Base-by-base conservation (phyloP, 1,284 basidiomycete genomes). In the Anthracocystis walkeri region DNA sequence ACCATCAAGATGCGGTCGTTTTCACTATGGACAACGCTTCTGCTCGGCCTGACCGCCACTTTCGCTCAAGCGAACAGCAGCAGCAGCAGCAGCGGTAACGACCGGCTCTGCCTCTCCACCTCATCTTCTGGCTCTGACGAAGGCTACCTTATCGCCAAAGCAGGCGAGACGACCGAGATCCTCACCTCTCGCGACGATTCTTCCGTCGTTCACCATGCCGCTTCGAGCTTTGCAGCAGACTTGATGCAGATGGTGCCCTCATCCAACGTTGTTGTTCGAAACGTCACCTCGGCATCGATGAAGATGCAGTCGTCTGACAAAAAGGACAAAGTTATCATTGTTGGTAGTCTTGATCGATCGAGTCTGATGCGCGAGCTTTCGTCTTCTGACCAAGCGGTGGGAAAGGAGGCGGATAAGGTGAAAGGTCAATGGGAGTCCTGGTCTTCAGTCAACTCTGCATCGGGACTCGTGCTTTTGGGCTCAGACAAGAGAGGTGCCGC, bases 171-270 rank as follows among this genome's bases (percentile, higher is more conserved):
- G 14, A 69, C 66, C 40, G 57, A 58, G 33, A 63, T 69, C 33
- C 66, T 69, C 52, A 69, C 66, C n/a, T 69, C 66, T 31, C 56
- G 66, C 51, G 56, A 69, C 40, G 66, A 69, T n/a, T 57, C 66
- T 18, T 25, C 60, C 0, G 56, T 69, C 33, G 52, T 64, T 7
- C 66, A 69, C 40, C 66, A 69, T 45, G 56, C 66, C 8, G 66
- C 66, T 2, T 42, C 48, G 7, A 59, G 56, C 33, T 59, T 69
- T 20, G 66, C 66, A 7, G 23, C 52, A 6, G 66, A 69, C 27
- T 33, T 69, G 41, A 59, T 59, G 66, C 60, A 46, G 20, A 63
- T 64, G 60, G 60, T 63, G 0, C 56, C 60, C 11, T 46, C 52
- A 3, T 55, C 60, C 25, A 55, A 46, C 40, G 66, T 63, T 18